These are phyloP conservation scores for Papiliotrema flavescens DNA, from an alignment of 1,284 basidiomycete species.

Conservation along the genomic window DNA sequence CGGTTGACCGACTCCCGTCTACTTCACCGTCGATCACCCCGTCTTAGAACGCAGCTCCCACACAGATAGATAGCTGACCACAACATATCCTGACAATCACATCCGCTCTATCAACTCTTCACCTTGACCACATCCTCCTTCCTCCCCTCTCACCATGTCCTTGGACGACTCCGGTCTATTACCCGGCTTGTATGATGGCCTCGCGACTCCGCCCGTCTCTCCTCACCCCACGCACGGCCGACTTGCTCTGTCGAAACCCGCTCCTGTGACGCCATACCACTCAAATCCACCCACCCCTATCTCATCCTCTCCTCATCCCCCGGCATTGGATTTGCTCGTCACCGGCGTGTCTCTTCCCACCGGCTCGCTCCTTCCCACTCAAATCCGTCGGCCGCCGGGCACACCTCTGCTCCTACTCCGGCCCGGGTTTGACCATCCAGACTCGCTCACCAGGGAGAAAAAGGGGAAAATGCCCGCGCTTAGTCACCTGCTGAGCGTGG, in stretches of 20 bases:
- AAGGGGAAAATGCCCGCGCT: conserved; percentile 44
- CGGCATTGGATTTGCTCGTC: background rate
- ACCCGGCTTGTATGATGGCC: background rate
- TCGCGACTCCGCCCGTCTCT: background rate
- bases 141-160: background rate
- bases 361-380: conserved; percentile 2
- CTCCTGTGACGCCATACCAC: background rate
- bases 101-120: background rate
- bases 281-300: background rate
- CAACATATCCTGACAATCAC: background rate
- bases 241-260: background rate
- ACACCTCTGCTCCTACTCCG: background rate
- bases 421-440: conserved; percentile 18
- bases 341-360: background rate
- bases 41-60: background rate
- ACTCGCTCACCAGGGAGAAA: conserved; percentile 45
- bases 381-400: background rate
- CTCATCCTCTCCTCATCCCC: background rate
- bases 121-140: background rate
- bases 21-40: background rate
- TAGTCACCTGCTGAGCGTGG: conserved; percentile 45
- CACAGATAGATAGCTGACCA: background rate
- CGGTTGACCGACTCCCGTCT: too few relatives aligned
- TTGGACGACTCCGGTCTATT: background rate
- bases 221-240: background rate